Evolutionary conservation across 2,329 filamentous ascomycete genomes (phyloP), one percentile per base, ranked within the genome.

Genomic region (Rutstroemia sp.): DNA sequence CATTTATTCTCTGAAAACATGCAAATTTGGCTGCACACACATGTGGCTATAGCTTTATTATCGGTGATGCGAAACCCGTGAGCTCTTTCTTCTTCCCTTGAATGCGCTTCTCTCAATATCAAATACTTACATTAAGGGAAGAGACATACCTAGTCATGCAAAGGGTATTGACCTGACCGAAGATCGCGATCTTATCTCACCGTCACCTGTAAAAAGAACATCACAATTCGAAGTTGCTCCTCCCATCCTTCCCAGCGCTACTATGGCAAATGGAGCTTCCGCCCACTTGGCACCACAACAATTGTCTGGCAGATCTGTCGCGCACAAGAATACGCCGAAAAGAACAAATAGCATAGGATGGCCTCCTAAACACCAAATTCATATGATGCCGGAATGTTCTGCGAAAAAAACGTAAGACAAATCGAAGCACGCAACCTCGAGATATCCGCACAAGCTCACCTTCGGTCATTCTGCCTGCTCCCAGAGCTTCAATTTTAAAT

Each of bases 161-260:
- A 51, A 42, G 19, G 47, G 51, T 16, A 56, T 56, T 27, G 54
- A 56, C 38, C 17, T 51, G 7, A 51, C 48, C 5, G 25, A 36
- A 19, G 54, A 51, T 30, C 30, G 30, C 30, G 8, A 34, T 9
- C 30, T 34, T 34, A 10, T 34, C 30, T 34, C 30, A 4, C 44
- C 34, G 21, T 17, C 42, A 14, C 19, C 49, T 48, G 17, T 25
- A 6, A 16, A 19, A 10, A 16, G 19, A 17, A 39, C 8, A 9
- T 27, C 48, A n/a, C 47, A 48, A n/a, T 42, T 42, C n/a, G 17
- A 12, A 42, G 23, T 7, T 40, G 25, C 23, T 14, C 19, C 27
- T 16, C 51, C 51, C 5, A 54, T 54, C n/a, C 19, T 54, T 19
- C 51, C 51, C 47, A 27, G 44, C 16, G 51, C 44, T 40, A 49